phyloP scores from a whole-genome alignment of 2,329 filamentous ascomycete genomes.

The Colletotrichum liriopes region DNA sequence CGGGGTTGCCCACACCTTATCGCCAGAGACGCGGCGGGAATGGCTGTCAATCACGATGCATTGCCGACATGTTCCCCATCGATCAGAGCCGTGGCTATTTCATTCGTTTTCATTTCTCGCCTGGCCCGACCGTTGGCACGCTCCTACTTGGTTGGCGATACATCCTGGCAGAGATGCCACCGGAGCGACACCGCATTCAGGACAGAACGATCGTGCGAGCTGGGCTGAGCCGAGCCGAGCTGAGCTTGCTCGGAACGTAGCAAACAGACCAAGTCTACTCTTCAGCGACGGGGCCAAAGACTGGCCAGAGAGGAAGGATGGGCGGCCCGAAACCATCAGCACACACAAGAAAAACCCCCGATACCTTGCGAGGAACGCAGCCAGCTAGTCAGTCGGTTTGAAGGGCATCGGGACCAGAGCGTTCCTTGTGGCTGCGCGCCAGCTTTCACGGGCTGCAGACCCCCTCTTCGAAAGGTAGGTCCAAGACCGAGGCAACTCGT shows the following conservation, averaged over 20 bases:
- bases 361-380: not conserved
- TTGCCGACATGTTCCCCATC: not conserved
- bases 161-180: not conserved
- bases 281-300: not conserved
- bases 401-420: not conserved
- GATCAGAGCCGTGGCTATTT: not conserved
- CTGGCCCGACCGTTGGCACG: not conserved
- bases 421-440: not conserved
- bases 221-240: not conserved
- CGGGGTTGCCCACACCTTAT: not conserved
- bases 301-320: not conserved
- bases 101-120: not conserved
- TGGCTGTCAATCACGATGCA: not conserved
- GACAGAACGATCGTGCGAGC: not conserved
- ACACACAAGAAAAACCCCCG: not conserved
- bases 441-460: not conserved
- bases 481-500: not conserved
- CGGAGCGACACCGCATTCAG: not conserved
- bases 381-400: not conserved
- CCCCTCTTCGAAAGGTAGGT: not conserved
- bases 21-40: not conserved
- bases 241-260: not conserved
- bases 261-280: conserved; percentile 4
- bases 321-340: not conserved
- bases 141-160: too few relatives aligned